These are phyloP conservation scores for Geosmithia flava DNA, from an alignment of 2,329 filamentous ascomycete species.

Conservation along the genomic window DNA sequence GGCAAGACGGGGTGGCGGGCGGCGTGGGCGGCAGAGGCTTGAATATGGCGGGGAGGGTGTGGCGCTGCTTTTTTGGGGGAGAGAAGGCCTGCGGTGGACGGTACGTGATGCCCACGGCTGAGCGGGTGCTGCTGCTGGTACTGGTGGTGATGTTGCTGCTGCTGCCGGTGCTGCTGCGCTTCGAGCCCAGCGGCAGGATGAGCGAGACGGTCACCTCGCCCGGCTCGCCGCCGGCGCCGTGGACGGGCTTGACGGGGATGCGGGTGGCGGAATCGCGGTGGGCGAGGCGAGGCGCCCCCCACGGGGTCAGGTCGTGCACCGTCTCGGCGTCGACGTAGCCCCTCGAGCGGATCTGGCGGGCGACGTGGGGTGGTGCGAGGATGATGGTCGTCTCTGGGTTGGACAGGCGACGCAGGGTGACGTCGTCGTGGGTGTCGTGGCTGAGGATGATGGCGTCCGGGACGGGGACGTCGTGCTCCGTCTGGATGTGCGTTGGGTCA, in stretches of 20 bases:
- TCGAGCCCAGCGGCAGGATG: constrained; percentile 30
- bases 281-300: constrained; percentile 26
- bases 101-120: constrained; percentile 62
- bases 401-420: constrained; percentile 53
- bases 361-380: constrained; percentile 51
- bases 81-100: constrained; percentile 31
- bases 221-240: constrained; percentile 34
- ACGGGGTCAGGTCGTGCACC: constrained; percentile 30
- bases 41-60: neutral
- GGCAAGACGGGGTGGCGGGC: constrained; percentile 22
- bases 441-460: constrained; percentile 33
- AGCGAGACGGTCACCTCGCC: constrained; percentile 64
- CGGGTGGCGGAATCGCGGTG: constrained; percentile 21
- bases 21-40: constrained; percentile 15
- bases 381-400: constrained; percentile 44
- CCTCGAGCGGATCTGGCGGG: constrained; percentile 54
- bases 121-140: constrained; percentile 34
- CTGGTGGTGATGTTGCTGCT: neutral
- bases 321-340: constrained; percentile 49
- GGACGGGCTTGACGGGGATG: constrained; percentile 40
- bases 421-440: constrained; percentile 57
- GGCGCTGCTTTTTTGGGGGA: neutral
- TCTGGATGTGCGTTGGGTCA: constrained; percentile 35
- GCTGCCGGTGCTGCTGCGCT: constrained; percentile 13
- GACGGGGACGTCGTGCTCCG: constrained; percentile 11